Evolutionary conservation across 768 basidiomycete genomes (phyloP).

Genomic region (Mycena floridula): DNA sequence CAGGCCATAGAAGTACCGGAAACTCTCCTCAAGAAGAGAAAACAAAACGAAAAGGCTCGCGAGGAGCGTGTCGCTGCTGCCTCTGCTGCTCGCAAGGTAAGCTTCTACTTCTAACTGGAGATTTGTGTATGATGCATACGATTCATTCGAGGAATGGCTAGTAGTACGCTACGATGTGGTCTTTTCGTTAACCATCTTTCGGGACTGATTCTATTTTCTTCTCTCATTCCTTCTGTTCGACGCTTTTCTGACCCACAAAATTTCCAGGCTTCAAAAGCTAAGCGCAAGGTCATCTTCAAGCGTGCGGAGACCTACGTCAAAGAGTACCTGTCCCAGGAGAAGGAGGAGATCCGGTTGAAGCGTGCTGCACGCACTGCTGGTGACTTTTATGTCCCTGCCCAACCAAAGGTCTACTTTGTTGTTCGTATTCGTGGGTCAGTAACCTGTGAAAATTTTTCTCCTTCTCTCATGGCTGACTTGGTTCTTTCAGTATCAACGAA

Average conservation of each 20-base stretch:
- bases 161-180: slow-evolving; percentile 62
- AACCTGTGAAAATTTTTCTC: background rate
- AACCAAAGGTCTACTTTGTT: slow-evolving; percentile 97
- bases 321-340: slow-evolving; percentile 90
- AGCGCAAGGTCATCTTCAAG: slow-evolving; percentile 98
- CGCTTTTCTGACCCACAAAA: too few species aligned
- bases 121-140: slow-evolving; percentile 75
- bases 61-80: slow-evolving; percentile 89
- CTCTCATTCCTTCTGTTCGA: background rate
- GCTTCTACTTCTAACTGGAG: slow-evolving; percentile 17
- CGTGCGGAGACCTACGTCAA: slow-evolving; percentile 97
- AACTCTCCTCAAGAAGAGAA: slow-evolving; percentile 99
- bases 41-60: slow-evolving; percentile 93
- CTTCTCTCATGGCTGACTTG: slow-evolving; percentile 6
- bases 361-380: slow-evolving; percentile 86
- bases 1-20: slow-evolving; percentile 96
- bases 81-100: slow-evolving; percentile 82
- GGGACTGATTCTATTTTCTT: slow-evolving; percentile 56
- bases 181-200: slow-evolving; percentile 93
- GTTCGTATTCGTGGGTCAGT: slow-evolving; percentile 93
- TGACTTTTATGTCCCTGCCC: slow-evolving; percentile 96
- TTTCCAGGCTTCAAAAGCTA: slow-evolving; percentile 74
- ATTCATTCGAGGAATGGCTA: slow-evolving; percentile 78
- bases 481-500: slow-evolving; percentile 86
- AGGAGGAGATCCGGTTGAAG: slow-evolving; percentile 94